These are phyloP conservation scores for Hanseniaspora taiwanica DNA, from an alignment of 805 yeast genomes.

Conservation along the genomic window DNA sequence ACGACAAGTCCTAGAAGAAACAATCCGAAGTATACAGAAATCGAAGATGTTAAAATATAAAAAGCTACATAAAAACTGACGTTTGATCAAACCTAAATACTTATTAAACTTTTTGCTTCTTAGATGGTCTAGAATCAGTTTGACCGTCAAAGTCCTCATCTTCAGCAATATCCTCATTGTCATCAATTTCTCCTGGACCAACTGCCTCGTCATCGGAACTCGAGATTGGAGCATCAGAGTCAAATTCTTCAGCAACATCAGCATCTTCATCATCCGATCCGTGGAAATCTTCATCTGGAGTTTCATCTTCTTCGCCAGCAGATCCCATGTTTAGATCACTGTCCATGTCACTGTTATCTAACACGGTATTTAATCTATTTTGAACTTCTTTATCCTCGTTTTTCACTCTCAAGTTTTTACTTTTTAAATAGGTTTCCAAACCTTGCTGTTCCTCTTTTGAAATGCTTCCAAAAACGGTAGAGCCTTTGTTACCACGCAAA, in stretches of 20 bases:
- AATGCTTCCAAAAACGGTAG: constrained; percentile 79
- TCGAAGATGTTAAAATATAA: no score
- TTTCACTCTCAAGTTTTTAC: constrained; percentile 67
- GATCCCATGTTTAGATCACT: constrained; percentile 38
- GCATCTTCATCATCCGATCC: constrained; percentile 36
- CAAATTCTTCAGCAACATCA: constrained; percentile 77
- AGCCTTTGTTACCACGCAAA: constrained; percentile 48
- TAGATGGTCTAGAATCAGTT: constrained; percentile 5
- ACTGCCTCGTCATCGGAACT: constrained; percentile 21
- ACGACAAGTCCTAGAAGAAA: no score
- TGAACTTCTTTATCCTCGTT: constrained; percentile 87
- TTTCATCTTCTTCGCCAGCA: constrained; percentile 76
- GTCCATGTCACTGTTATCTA: constrained; percentile 45
- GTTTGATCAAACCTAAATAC: not conserved
- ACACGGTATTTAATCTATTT: constrained; percentile 53
- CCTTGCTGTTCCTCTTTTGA: constrained; percentile 78
- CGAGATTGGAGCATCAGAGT: constrained; percentile 38
- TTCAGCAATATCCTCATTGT: constrained; percentile 4
- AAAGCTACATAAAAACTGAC: not conserved
- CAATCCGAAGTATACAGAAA: no score
- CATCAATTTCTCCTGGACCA: constrained; percentile 10
- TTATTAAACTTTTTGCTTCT: constrained; percentile 3
- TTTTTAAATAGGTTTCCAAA: constrained; percentile 61
- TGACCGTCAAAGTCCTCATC: constrained; percentile 5
- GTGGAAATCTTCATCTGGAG: constrained; percentile 77